Base-by-base conservation (phyloP, 2,329 filamentous ascomycete genomes). In the Aspergillus pseudotamarii region DNA sequence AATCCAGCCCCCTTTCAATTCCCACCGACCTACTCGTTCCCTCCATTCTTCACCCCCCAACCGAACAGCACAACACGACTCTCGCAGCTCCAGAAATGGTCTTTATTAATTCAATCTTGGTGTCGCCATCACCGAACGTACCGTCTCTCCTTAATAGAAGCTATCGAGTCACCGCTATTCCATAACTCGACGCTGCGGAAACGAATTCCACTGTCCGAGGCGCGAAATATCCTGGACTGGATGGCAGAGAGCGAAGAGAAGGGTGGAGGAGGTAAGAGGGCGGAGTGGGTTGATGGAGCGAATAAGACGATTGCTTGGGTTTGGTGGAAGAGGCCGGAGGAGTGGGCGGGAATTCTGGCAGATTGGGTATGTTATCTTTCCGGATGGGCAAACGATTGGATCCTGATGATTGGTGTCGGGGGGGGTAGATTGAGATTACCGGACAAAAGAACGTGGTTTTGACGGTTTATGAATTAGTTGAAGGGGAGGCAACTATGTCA, bases 361-460 rank as follows among this genome's bases (percentile, higher is more conserved):
- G 86, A 83, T 50, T 98, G 93, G 89, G 90, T 76, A 64, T 59
- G 70, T 68, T 23, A 41, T 41, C 9, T 41, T 41, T 12, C 38
- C 6, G 38, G 38, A 9, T 10, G 32, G 23, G 43, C 32, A 32
- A 26, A 53, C 28, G 9, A 59, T 23, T 19, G 57, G 46, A 65
- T 30, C 50, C 26, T 26, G 30, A 48, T 60, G 56, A 16, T 19
- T 34, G 46, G 38, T 41, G 38, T 9, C 38, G 38, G 6, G 21
- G 26, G 23, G 26, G 60, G 32, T 66, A 82, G 79, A 78, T 93
- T 53, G 94, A 98, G 34, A 88, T 88, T 65, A 97, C 93, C 64
- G 95, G 88, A 4, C 94, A 97, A 83, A 94, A 91, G 82, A 92
- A 92, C 28, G 88, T 86, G 14, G 94, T 99, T 61, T 79, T 99